Evolutionary conservation across 139 green algal species (phyloP).

Genomic region (Pleodorina starrii): DNA sequence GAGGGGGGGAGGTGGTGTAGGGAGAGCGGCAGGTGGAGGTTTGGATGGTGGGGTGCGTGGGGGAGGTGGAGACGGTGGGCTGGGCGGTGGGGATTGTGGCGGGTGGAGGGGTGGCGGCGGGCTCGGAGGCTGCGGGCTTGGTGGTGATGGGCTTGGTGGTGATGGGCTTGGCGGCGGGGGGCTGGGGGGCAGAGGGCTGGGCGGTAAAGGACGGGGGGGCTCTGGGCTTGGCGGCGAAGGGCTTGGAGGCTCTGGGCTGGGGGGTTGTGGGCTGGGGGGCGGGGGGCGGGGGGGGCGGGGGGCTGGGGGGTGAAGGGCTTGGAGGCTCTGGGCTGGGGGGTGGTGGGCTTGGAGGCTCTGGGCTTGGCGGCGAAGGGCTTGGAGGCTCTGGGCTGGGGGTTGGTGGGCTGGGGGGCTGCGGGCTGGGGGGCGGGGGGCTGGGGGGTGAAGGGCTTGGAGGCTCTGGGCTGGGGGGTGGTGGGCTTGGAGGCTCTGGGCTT

Average conservation of each 20-base stretch:
- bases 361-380: neutral
- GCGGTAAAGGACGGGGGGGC: neutral
- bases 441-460: neutral
- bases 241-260: neutral
- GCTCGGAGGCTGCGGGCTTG: neutral
- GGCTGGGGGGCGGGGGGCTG: neutral
- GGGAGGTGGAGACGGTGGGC: neutral
- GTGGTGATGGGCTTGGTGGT: too few species aligned
- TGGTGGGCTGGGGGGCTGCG: neutral
- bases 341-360: neutral
- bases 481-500: neutral
- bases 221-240: neutral
- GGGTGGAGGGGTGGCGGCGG: neutral
- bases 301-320: neutral
- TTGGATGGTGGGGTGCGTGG: too few species aligned
- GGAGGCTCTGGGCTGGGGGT: neutral
- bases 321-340: neutral
- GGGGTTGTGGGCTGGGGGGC: neutral
- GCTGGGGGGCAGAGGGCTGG: neutral
- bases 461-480: neutral
- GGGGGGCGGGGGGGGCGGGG: neutral
- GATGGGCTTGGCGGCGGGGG: too few species aligned
- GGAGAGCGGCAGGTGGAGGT: too few species aligned
- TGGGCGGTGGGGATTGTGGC: neutral
- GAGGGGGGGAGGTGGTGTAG: too few species aligned